Base-by-base conservation (phyloP, 1,284 basidiomycete genomes). In the Apiotrichum siamense region DNA sequence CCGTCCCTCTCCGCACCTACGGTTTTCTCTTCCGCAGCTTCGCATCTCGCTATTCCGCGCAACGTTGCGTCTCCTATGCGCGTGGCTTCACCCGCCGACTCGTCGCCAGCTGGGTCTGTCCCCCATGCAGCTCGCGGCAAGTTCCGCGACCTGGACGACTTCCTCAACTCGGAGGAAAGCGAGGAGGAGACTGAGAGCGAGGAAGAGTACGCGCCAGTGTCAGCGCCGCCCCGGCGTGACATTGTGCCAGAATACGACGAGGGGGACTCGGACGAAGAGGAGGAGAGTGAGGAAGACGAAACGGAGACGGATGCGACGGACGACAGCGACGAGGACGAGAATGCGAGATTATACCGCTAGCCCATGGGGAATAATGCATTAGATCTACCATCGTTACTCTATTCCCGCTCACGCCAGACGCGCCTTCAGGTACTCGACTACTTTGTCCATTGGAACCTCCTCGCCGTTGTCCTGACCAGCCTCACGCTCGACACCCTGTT, bases 401-500 rank as follows among this genome's bases (percentile, higher is more conserved):
- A 38, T 38, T 41, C 7, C 10, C 21, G 2, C n/a, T 44, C 33
- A 52, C 43, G 20, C 41, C 41, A 58, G 50, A 15, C 57, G 64
- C 52, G 62, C 50, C 65, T 75, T 75, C 36, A 81, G 51, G 82
- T 87, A 92, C 37, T 78, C 73, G 21, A 88, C 78, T 44, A 94
- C 78, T 57, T 86, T 82, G 4, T 75, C 76, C 39, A 88, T 78
- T 66, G 78, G 78, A 38, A 93, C 81, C 66, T 81, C 76, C 80
- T 82, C 59, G 81, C 80, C 77, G 64, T 80, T 77, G 83, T 88
- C 77, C 79, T 80, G 57, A 17, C 63, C 67, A 1, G 63, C 62
- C 51, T 83, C 83, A 38, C 81, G 80, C 58, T 85, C 77, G 72
- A 90, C 91, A 50, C 79, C 80, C 74, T 98, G 94, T 70, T 92